Evolutionary conservation across 1,284 basidiomycete species (phyloP).

Genomic region (Tilletiaria anomala): DNA sequence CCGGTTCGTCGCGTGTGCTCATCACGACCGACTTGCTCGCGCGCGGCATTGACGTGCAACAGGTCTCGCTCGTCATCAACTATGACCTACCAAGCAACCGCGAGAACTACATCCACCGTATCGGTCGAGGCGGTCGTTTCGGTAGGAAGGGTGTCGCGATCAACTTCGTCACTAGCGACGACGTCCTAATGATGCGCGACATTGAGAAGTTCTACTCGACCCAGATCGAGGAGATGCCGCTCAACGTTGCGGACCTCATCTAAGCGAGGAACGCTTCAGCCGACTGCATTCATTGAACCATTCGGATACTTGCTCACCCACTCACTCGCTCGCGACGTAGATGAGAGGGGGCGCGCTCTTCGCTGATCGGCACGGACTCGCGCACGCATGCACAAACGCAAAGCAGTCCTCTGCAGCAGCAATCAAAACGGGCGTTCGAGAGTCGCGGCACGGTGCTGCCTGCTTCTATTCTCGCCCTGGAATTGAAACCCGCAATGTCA

Average conservation of each 20-base stretch:
- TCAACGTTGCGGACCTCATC: conserved; percentile 37
- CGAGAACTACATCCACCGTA: conserved; percentile 98
- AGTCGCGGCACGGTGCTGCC: too few species aligned
- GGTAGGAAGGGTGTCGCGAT: conserved; percentile 66
- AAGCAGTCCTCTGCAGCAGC: too few species aligned
- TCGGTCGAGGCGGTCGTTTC: conserved; percentile 87
- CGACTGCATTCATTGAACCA: too few species aligned
- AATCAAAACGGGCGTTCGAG: too few species aligned
- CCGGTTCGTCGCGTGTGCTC: conserved; percentile 50
- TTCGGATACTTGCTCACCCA: too few species aligned
- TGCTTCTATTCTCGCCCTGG: too few species aligned
- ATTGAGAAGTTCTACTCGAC: conserved; percentile 36
- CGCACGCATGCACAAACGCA: too few species aligned
- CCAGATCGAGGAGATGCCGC: conserved; percentile 39
- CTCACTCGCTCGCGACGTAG: too few species aligned
- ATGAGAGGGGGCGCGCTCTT: too few species aligned
- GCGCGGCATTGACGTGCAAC: conserved; percentile 94
- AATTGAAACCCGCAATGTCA: too few species aligned
- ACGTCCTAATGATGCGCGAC: conserved; percentile 27
- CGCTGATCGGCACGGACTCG: too few species aligned
- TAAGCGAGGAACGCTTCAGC: conserved; percentile 6
- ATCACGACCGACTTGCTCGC: conserved; percentile 73
- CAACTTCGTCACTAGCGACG: conserved; percentile 56
- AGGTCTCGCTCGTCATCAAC: conserved; percentile 95
- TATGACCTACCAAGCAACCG: conserved; percentile 86